phyloP scores from a whole-genome alignment of 176 grass and related monocot genomes.

The Oryza punctata region DNA sequence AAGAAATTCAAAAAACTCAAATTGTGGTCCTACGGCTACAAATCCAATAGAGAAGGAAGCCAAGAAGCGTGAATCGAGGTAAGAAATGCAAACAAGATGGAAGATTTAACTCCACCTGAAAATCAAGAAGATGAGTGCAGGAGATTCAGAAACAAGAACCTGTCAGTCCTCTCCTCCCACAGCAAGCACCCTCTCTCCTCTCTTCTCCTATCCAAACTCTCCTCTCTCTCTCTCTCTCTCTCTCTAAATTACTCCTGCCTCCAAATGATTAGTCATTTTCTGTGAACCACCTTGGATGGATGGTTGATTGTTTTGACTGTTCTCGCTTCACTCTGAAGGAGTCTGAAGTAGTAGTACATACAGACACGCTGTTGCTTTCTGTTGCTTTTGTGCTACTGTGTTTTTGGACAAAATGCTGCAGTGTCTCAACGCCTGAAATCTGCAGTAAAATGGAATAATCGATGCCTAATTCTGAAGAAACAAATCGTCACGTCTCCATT shows the following conservation, averaged over 20 bases:
- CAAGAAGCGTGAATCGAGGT: background rate
- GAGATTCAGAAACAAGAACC: slow-evolving; percentile 21
- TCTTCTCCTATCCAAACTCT: background rate
- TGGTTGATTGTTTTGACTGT: background rate
- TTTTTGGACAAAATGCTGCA: no score
- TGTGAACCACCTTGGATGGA: slow-evolving; percentile 15
- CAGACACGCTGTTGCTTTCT: no score
- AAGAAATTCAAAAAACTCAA: background rate
- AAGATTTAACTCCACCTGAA: slow-evolving; percentile 1
- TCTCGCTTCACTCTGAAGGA: background rate
- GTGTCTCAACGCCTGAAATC: no score
- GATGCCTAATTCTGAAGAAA: no score
- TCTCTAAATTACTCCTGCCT: background rate
- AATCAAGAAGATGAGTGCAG: background rate
- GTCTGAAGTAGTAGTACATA: no score
- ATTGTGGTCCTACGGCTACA: background rate
- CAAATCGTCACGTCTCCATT: no score
- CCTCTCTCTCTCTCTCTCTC: background rate
- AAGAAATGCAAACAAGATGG: background rate
- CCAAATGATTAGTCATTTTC: background rate
- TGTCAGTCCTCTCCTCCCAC: background rate
- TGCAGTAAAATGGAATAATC: no score
- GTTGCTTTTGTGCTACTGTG: no score
- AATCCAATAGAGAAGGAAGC: background rate
- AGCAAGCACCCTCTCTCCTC: background rate